Evolutionary conservation across 768 basidiomycete genomes (phyloP), one percentile per base, ranked within the genome.

Genomic region (Obba rivulosa): DNA sequence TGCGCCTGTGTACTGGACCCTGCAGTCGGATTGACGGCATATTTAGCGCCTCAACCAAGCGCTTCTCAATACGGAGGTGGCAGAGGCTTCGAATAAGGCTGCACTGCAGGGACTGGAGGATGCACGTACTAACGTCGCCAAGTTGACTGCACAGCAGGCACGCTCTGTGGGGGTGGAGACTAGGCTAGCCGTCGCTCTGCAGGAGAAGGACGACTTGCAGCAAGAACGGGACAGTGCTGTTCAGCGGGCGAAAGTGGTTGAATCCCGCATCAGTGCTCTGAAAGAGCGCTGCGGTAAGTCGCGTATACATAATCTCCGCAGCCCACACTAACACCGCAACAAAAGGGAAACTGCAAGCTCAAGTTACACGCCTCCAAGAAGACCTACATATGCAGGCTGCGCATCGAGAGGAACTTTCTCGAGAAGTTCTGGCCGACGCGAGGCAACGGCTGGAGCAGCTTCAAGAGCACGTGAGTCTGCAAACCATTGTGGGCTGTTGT

Each of bases 201-300:
- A 83, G 59, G 87, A 92, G 64, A 78, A 79, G 56, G 89, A 92
- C 35, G 92, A 94, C 62, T 75, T 87, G 66, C 83, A 79, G 51
- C 89, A 92, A 64, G 92, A 94, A 61, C 72, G 85, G 21, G 84
- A 89, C 47, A 74, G 74, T 44, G 87, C 90, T 54, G 67, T 75
- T 9, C 80, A 85, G 50, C 71, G 83, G 37, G 83, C 86, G 2
- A 73, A 78, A 36, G 59, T 80, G 28, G 85, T 88, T 8, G 92
- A 93, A 56, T 69, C 74, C 7, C 78, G 83, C 28, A 72, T 83
- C 49, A 70, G 73, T 22, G 76, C 81, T 9, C 68, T 88, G 52
- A 81, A 79, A 51, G 82, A 87, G 46, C 83, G 81, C 59, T 78
- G 80, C 49, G 72, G 88, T 87, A 41, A 52, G 70, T 45, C 8